Evolutionary conservation across 805 yeast species (phyloP), one percentile per base, ranked within the genome.

Genomic region (Candida nemodendra): DNA sequence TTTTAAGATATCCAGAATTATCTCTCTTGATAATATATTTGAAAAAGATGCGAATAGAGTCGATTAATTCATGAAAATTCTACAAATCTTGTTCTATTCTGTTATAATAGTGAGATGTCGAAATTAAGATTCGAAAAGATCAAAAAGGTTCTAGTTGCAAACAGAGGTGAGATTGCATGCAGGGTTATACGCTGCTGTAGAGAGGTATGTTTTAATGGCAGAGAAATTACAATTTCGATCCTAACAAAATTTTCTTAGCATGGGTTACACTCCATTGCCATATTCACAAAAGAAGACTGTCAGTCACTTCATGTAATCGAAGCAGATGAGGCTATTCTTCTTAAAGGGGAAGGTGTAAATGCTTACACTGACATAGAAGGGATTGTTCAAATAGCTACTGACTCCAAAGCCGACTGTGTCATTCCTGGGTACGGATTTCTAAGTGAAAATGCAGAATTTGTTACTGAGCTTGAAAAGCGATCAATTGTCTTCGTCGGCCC

Each of bases 401-500:
- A 72, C 34, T 72, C 95, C 0, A 80, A 80, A 5, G 85, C 96
- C 19, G 86, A 91, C 59, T 97, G 96, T 12, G 87, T 90, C 47
- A 84, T 91, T 47, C 98, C 98, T 4, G 98, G 98, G 42, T 90
- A 91, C 58, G 98, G 98, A 4, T 90, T 90, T 72, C 68, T 90
- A 27, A 85, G 96, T 13, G 98, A 90, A 64, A 90, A 90, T 61
- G 96, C 97, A 14, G 96, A 86, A 39, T 90, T 90, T 58, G 84
- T 96, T 34, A 96, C 88, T 58, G 76, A 87, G 54, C 83, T 95
- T 66, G 83, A 68, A 21, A 68, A 65, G 39, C 95, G 84, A 60
- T 93, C 91, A 26, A 80, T 90, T 49, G 82, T 81, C 2, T 90
- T 90, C 64, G 91, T 90, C 30, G 98, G 98, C n/a, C 98, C 98